phyloP scores from a whole-genome alignment of 192 early-diverging fungal species.

The Spizellomyces sp. region DNA sequence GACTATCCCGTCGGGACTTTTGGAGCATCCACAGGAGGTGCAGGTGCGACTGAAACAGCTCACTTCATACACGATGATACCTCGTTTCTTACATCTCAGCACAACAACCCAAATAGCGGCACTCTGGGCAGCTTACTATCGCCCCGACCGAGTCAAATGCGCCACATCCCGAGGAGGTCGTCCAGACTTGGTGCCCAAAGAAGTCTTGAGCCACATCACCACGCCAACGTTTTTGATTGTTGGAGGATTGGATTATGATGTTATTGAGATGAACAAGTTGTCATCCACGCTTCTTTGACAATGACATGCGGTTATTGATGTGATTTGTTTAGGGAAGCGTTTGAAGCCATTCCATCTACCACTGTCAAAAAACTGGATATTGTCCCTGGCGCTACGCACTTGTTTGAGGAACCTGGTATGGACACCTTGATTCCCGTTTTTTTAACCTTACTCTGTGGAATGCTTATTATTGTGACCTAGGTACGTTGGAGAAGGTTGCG shows the following conservation, averaged over 20 bases:
- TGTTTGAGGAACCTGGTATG: constrained; percentile 18
- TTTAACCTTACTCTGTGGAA: not conserved
- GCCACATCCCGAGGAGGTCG: constrained; percentile 17
- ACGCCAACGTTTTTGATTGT: constrained; percentile 8
- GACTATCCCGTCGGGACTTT: constrained; percentile 7
- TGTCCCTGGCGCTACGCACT: constrained; percentile 11
- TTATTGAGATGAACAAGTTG: constrained; percentile 6
- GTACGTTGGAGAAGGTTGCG: constrained; percentile 16
- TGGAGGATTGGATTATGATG: constrained; percentile 1
- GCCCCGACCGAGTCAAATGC: not conserved
- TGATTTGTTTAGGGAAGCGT: not conserved
- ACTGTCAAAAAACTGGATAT: not conserved
- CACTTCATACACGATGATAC: not conserved
- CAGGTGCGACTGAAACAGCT: constrained; percentile 1
- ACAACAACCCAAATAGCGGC: not conserved
- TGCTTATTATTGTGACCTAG: not conserved
- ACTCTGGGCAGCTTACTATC: constrained; percentile 13
- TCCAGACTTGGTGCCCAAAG: constrained; percentile 11
- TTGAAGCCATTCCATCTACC: not conserved
- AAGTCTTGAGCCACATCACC: not conserved
- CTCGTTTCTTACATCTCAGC: not conserved
- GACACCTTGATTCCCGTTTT: not conserved
- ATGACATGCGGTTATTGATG: not conserved
- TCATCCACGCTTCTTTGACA: not conserved
- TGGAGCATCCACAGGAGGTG: constrained; percentile 21